Conservation (phyloP, 345 rosid species). For the Arabis alpina region DNA sequence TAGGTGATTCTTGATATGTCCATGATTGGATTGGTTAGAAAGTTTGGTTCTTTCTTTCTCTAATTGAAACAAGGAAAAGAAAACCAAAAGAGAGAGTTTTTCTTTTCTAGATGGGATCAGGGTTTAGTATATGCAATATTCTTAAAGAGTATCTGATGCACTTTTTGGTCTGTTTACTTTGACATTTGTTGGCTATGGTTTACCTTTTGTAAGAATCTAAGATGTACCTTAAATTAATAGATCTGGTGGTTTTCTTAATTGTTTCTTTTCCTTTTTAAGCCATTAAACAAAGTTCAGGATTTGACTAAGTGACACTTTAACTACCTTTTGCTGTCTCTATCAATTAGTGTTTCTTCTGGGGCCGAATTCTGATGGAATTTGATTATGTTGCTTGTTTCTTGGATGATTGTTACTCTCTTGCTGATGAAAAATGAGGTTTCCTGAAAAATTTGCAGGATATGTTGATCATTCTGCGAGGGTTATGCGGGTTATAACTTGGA, state of each 20-base stretch:
- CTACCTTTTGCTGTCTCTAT: constrained; percentile 8
- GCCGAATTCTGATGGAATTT: not conserved
- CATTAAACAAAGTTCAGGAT: constrained; percentile 31
- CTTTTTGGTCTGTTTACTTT: constrained; percentile 40
- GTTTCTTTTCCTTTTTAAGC: constrained; percentile 33
- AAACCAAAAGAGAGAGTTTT: constrained; percentile 10
- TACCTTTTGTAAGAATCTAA: constrained; percentile 36
- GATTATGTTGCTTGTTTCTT: constrained; percentile 17
- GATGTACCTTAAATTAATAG: constrained; percentile 35
- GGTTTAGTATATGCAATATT: constrained; percentile 36
- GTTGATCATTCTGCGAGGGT: constrained; percentile 95
- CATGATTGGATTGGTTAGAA: constrained; percentile 14
- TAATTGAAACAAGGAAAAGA: constrained; percentile 16
- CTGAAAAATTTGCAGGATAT: constrained; percentile 55
- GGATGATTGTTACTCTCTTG: constrained; percentile 10
- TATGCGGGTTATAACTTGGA: constrained; percentile 97
- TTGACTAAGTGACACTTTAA: constrained; percentile 23
- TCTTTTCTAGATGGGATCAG: constrained; percentile 35
- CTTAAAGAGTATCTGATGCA: constrained; percentile 18
- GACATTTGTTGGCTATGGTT: constrained; percentile 45
- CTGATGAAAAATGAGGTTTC: constrained; percentile 17
- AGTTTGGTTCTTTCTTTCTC: constrained; percentile 34
- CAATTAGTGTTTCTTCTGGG: not conserved
- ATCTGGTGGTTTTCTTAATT: constrained; percentile 33
- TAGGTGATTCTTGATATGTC: constrained; percentile 13